A percentile compares a stretch with the other conserved stretches of the same genome.
These are phyloP conservation scores for Arachnomyces sp. DNA, from an alignment of 2,329 filamentous ascomycete species.

Conservation along the genomic window DNA sequence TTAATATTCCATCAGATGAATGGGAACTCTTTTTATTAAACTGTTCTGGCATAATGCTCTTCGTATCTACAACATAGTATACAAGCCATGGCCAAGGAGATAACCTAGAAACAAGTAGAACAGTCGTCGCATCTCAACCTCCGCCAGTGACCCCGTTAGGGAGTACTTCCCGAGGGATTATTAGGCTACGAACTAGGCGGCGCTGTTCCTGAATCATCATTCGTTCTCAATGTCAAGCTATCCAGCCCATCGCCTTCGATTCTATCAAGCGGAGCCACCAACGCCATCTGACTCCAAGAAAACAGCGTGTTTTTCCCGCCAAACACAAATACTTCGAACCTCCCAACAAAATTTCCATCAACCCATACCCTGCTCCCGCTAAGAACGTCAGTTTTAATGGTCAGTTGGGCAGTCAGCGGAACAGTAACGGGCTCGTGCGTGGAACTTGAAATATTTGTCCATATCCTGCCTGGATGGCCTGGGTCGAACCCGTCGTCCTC, in stretches of 20 bases:
- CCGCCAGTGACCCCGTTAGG: too few relatives aligned
- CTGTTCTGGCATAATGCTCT: too few relatives aligned
- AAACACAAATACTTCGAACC: conserved; percentile 50
- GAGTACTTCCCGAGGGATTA: too few relatives aligned
- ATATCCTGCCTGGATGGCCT: conserved; percentile 45
- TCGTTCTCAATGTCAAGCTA: too few relatives aligned
- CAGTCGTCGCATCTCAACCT: too few relatives aligned
- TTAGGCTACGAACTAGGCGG: too few relatives aligned
- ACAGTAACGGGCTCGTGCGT: conserved; percentile 37
- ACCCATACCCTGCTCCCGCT: conserved; percentile 46
- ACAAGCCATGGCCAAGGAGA: too few relatives aligned
- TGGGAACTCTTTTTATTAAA: too few relatives aligned
- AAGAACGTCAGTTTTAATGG: conserved; percentile 38
- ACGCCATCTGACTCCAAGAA: conserved; percentile 52
- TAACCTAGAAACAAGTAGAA: too few relatives aligned
- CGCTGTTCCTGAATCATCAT: too few relatives aligned
- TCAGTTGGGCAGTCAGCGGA: conserved; percentile 26
- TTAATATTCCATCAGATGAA: too few relatives aligned
- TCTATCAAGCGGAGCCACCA: conserved; percentile 43
- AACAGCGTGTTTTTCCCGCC: conserved; percentile 46
- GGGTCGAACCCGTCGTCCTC: conserved; percentile 40
- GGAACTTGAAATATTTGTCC: conserved; percentile 42
- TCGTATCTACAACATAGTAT: too few relatives aligned
- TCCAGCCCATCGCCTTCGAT: conserved; percentile 16
- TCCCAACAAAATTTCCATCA: conserved; percentile 38